Base-by-base conservation (phyloP, 768 basidiomycete genomes). In the Lactifluus pinguis region DNA sequence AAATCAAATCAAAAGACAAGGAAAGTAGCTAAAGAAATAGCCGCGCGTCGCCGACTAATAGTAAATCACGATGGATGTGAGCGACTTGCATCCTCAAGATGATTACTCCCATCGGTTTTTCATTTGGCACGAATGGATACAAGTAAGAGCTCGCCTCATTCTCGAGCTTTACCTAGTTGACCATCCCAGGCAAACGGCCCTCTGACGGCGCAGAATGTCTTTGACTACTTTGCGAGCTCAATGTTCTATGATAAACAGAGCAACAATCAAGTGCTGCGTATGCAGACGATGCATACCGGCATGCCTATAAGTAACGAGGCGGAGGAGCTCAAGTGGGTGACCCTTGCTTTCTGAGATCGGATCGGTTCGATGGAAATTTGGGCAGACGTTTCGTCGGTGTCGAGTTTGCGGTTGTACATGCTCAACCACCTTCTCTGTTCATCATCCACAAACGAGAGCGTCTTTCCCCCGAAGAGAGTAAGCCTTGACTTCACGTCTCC, bases 221-320 rank as follows among this genome's bases (percentile, higher is more conserved):
- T 95, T 64, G 91, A 94, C 58, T 95, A 95, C 76, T 95, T 95
- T 70, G 77, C 87, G 13, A 83, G 83, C 0, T 93, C 91, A 32
- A 92, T 92, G 83, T 95, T 93, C 76, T 95, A 92, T 71, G 92
- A 95, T 74, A 91, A 91, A 72, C 88, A 90, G 73, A 92, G 89
- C 75, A 94, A 87, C 72, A 95, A 95, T 72, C 89, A 93, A 68
- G 85, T 89, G 34, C 76, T 95, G 48, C 86, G 92, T 67, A 95
- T 95, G 93, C 93, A 95, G 72, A 94, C 90, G 0, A 86, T 87
- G 76, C 87, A 91, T 68, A 87, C 88, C 0, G 90, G 87, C n/a
- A 75, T 82, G 32, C 82, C 87, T 10, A 74, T 92, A 58, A 75
- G 79, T 8, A 87, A 94, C 65, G 93, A 94, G 71, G 84, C 86